Evolutionary conservation across 805 yeast genomes (phyloP).

Genomic region (Barnettozyma salicaria): DNA sequence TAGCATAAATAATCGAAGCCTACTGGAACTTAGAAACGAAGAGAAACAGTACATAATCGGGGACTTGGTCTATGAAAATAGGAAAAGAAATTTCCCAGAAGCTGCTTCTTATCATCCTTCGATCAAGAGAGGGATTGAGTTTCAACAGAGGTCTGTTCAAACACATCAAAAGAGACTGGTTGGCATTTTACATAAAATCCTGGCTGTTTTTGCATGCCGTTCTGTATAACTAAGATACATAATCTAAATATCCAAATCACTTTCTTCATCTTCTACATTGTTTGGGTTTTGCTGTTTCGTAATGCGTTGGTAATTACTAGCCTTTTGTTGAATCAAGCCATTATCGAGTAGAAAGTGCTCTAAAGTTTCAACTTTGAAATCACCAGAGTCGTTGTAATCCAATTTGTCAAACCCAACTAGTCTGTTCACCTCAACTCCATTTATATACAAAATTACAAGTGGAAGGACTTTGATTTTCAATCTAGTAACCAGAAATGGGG

Average conservation of each 20-base stretch:
- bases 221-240: not conserved
- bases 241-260: constrained; percentile 31
- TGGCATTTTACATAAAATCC: not conserved
- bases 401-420: constrained; percentile 67
- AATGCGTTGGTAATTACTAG: constrained; percentile 27
- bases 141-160: not conserved
- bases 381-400: constrained; percentile 37
- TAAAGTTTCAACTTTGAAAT: constrained; percentile 41
- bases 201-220: constrained; percentile 6
- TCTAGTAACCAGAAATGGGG: constrained; percentile 67
- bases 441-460: constrained; percentile 52
- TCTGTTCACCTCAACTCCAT: constrained; percentile 54
- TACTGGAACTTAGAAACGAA: not conserved
- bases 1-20: not conserved
- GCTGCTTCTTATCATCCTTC: too few species aligned
- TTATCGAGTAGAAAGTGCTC: constrained; percentile 36
- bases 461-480: constrained; percentile 66
- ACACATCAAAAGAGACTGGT: not conserved
- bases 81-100: constrained; percentile 4
- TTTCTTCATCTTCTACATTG: constrained; percentile 28
- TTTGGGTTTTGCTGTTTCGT: constrained; percentile 9
- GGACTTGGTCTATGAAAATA: constrained; percentile 9
- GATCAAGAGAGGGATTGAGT: too few species aligned
- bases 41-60: constrained; percentile 6
- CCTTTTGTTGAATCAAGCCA: constrained; percentile 31